Evolutionary conservation across 148 eudicot genomes (phyloP).

Genomic region (Rhododendron vialii): DNA sequence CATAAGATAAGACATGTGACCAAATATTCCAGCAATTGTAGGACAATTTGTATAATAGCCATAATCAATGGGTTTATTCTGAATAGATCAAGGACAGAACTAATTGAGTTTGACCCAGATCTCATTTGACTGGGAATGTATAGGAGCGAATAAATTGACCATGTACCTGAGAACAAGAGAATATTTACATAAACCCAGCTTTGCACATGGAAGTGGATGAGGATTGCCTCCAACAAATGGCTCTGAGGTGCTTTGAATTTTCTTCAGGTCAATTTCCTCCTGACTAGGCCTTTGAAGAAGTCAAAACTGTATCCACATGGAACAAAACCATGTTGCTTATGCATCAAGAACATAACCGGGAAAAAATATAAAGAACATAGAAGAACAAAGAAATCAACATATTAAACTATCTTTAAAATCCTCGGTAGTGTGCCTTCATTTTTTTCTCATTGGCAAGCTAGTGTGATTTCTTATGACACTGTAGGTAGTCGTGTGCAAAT

Average conservation of each 20-base stretch:
- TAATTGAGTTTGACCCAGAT: background rate
- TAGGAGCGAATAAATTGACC: background rate
- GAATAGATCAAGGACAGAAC: background rate
- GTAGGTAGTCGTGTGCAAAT: background rate
- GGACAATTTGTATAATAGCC: background rate
- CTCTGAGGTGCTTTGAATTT: background rate
- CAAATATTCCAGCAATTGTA: background rate
- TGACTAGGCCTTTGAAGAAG: conserved; percentile 86
- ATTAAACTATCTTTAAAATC: background rate
- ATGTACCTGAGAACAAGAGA: background rate
- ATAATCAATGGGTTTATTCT: background rate
- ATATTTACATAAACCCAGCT: background rate
- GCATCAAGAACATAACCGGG: background rate
- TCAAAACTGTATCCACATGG: conserved; percentile 63
- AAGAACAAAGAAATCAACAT: background rate
- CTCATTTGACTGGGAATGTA: background rate
- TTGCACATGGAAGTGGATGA: background rate
- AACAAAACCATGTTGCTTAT: background rate
- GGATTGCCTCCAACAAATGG: background rate
- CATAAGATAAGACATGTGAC: background rate
- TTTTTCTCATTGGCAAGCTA: background rate
- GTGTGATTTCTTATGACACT: background rate
- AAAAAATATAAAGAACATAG: background rate
- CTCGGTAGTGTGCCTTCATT: background rate
- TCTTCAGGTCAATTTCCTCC: conserved; percentile 58